Base-by-base conservation (phyloP, 768 basidiomycete species). In the Suillus fuscotomentosus region DNA sequence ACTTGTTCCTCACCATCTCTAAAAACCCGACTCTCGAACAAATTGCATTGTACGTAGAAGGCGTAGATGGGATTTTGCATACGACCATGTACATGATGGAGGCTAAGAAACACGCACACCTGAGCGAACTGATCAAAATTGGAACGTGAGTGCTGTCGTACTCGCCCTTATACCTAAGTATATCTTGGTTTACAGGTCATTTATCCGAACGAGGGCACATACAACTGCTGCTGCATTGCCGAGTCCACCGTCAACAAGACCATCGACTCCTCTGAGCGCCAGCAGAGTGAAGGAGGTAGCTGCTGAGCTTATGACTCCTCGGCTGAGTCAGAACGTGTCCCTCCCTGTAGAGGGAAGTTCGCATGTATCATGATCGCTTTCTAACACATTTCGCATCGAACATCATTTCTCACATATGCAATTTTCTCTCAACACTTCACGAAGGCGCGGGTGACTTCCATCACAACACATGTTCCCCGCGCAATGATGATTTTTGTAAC, bases 231-330 rank as follows among this genome's bases (percentile, higher is more conserved):
- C 67, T 15, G 67, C 63, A 14, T 24, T 68, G 31, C 64, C 73
- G 17, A 64, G 67, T 31, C 59, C 62, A 10, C 60, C 27, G 10
- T 17, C 70, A 45, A 13, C 60, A 1, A 61, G 34, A 20, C 60
- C 72, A 14, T 63, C 72, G 10, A 69, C 70, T 54, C 72, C 69
- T 20, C 64, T 90, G 82, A 81, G 79, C 38, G 72, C 88, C 65
- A 91, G 87, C 68, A 90, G 91, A 27, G 84, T 84, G 63, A 84
- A 87, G 68, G 92, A 95, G 85, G 90, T 94, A 66, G 70, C 88
- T 74, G 34, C 42, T 1, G 64, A 67, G 51, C 65, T 68, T 53
- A 59, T 67, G 61, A 59, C 22, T 10, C 34, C 60, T 64, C 56
- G 50, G 3, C 65, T 70, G 10, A 60, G 10, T 17, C 27, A 59